Evolutionary conservation across 495 filamentous ascomycete genomes (phyloP), one percentile per base, ranked within the genome.

Genomic region (Pyrenula aspistea): DNA sequence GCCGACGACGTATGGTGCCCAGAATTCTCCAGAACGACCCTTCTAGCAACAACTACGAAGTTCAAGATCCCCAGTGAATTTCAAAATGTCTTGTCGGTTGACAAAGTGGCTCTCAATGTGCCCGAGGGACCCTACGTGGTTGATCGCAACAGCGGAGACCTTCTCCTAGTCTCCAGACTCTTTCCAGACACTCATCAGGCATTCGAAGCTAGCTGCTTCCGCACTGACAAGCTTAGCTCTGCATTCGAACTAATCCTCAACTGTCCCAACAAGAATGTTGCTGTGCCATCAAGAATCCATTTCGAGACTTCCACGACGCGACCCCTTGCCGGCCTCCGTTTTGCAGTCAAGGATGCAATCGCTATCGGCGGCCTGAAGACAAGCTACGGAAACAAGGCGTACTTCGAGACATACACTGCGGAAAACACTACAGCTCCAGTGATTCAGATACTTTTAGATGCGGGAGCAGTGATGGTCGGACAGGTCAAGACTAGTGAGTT

Each of bases 341-440:
- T 84, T 1, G 80, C 74, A 1, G 68, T 85, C 59, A 87, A 87
- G 65, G 83, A 85, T 58, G 78, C 83, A 53, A 82, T 76, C 63
- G 71, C 81, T 24, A 63, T 86, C 10, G 71, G 70, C 0, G 82
- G 83, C 1, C 61, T 82, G 1, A 75, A 75, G 56, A 78, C 74
- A 0, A 73, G 74, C 25, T 71, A 75, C 57, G 77, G 81, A n/a
- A 83, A 80, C 61, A 65, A 78, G 11, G 80, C 78, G 0, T 83
- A 73, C 69, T 77, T 80, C 54, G 63, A 75, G 21, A 65, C 81
- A 0, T 85, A 79, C 57, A 71, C 73, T 1, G 57, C 77, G 0
- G 66, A 66, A 22, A 74, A 66, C 12, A 62, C 54, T 1, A 83
- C 75, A 2, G 77, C 74, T 0, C 57, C 73, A 0, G 65, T 73